These are phyloP conservation scores for Corymbia calophylla DNA, from an alignment of 441 rosid species.

Conservation along the genomic window DNA sequence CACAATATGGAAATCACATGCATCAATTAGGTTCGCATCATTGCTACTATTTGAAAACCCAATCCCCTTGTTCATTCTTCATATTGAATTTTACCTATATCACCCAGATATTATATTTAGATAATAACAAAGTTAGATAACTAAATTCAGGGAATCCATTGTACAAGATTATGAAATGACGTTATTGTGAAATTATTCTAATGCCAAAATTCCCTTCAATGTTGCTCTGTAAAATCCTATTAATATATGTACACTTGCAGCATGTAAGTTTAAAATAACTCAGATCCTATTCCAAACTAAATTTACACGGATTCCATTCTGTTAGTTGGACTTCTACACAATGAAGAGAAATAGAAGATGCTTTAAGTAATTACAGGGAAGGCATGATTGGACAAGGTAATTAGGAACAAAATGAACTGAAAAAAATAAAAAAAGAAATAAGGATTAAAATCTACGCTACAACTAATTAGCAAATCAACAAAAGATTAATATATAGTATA, in stretches of 20 bases:
- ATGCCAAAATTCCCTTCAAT: not conserved
- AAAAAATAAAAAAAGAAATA: not conserved
- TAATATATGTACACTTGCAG: not conserved
- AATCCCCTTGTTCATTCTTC: rapidly evolving
- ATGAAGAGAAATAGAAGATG: not conserved
- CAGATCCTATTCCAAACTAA: not conserved
- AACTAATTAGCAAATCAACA: not conserved
- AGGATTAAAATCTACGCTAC: not conserved
- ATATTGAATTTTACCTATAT: not conserved
- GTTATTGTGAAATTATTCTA: not conserved
- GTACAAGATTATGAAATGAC: not conserved
- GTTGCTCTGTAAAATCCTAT: not conserved
- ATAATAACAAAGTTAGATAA: not conserved
- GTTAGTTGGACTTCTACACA: not conserved
- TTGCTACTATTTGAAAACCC: rapidly evolving
- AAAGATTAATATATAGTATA: not conserved
- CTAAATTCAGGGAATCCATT: rapidly evolving
- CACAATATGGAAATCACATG: rapidly evolving
- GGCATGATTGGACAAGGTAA: not conserved
- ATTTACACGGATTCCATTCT: not conserved
- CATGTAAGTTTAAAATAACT: not conserved
- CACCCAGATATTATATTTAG: not conserved
- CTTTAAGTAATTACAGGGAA: not conserved
- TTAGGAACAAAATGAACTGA: not conserved
- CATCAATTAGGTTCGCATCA: rapidly evolving